Evolutionary conservation across 371 early-diverging fungal genomes (phyloP).

Genomic region (Thermomucor indicae-seudaticae): DNA sequence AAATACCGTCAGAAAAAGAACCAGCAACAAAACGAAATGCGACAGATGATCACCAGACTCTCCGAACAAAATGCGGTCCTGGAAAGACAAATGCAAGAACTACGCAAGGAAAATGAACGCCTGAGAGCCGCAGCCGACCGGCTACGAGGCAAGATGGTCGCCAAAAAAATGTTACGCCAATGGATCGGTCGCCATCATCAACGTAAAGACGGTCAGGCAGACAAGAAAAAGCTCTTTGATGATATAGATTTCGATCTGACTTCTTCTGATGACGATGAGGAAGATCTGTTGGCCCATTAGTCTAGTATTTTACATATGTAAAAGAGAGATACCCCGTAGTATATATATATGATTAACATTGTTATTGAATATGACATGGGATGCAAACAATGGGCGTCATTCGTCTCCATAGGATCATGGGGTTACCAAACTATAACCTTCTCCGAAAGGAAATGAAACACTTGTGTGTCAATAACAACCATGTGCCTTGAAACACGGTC

Average conservation of each 20-base stretch:
- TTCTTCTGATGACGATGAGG: background rate
- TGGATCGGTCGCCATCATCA: constrained; percentile 31
- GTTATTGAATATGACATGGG: too few species aligned
- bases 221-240: too few species aligned
- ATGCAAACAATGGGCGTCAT: too few species aligned
- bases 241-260: background rate
- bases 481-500: too few species aligned
- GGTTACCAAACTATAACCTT: too few species aligned
- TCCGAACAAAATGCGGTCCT: constrained; percentile 53
- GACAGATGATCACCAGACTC: constrained; percentile 39
- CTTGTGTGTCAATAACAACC: too few species aligned
- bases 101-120: constrained; percentile 46
- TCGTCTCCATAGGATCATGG: too few species aligned
- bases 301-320: too few species aligned
- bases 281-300: background rate
- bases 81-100: constrained; percentile 46
- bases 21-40: constrained; percentile 58
- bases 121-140: constrained; percentile 47
- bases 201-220: background rate
- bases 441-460: too few species aligned
- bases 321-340: background rate
- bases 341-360: too few species aligned
- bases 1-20: constrained; percentile 66
- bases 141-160: constrained; percentile 53
- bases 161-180: constrained; percentile 57